Percentiles rank a stretch among this genome's conserved stretches.
phyloP scores from a whole-genome alignment of 2,329 filamentous ascomycete genomes.

The Passalora sequoiae region DNA sequence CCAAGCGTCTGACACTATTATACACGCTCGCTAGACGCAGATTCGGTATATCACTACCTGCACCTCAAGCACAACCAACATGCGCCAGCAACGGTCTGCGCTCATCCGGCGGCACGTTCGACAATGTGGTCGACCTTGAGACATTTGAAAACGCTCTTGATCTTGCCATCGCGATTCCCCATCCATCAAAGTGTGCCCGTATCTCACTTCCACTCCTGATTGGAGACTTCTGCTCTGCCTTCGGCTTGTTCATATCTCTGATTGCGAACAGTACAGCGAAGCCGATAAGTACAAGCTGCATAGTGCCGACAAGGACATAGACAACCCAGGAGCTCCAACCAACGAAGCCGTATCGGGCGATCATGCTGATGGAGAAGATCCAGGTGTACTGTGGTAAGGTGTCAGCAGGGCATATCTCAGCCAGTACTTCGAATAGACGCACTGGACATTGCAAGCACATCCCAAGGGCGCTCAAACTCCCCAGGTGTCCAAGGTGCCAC shows the following conservation, averaged over 20 bases:
- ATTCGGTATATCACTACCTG: too few species aligned
- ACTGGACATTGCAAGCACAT: slow-evolving; percentile 51
- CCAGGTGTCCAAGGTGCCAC: slow-evolving; percentile 74
- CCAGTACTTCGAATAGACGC: background rate
- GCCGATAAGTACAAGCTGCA: slow-evolving; percentile 71
- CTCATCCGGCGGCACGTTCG: slow-evolving; percentile 6
- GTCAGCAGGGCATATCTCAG: slow-evolving; percentile 17
- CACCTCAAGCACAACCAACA: background rate
- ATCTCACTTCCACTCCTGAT: background rate
- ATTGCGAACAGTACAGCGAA: slow-evolving; percentile 76
- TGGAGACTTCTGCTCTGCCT: slow-evolving; percentile 16
- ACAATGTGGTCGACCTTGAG: slow-evolving; percentile 1
- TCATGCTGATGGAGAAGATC: slow-evolving; percentile 72
- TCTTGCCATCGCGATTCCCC: background rate
- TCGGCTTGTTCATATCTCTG: slow-evolving; percentile 35
- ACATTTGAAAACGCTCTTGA: background rate
- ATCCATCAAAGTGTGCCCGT: background rate
- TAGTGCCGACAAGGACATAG: slow-evolving; percentile 71
- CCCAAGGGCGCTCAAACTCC: slow-evolving; percentile 84
- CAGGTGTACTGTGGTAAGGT: slow-evolving; percentile 32
- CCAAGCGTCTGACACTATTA: too few species aligned
- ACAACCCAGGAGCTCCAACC: slow-evolving; percentile 95
- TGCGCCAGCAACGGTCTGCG: slow-evolving; percentile 8
- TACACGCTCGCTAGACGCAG: too few species aligned
- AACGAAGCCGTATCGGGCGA: slow-evolving; percentile 61